Conservation (phyloP, 768 basidiomycete species). For the Kwoniella heveanensis region DNA sequence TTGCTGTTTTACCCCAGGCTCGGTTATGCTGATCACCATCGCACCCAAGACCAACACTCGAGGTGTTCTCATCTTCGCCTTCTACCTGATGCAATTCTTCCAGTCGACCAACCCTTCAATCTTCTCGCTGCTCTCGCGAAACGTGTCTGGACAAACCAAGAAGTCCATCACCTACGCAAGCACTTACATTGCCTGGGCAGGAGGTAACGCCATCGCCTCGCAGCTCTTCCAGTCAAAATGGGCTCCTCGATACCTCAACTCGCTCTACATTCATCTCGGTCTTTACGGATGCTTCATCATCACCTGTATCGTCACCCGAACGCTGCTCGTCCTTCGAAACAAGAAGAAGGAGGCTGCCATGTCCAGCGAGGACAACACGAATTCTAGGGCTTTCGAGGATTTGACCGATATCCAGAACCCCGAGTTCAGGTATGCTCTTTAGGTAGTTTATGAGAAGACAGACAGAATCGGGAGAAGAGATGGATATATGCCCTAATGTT, state of each 20-base stretch:
- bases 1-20: constrained; percentile 51
- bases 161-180: constrained; percentile 61
- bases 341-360: constrained; percentile 18
- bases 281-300: constrained; percentile 18
- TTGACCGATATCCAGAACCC: constrained; percentile 39
- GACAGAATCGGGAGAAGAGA: no score
- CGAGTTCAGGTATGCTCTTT: constrained; percentile 33
- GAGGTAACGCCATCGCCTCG: constrained; percentile 60
- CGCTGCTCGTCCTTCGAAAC: constrained; percentile 17
- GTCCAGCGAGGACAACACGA: constrained; percentile 3
- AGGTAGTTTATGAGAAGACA: no score
- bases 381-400: constrained; percentile 29
- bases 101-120: constrained; percentile 56
- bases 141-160: constrained; percentile 62
- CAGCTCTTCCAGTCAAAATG: constrained; percentile 62
- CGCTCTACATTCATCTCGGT: constrained; percentile 14
- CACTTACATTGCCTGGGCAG: constrained; percentile 62
- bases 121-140: constrained; percentile 61
- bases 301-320: constrained; percentile 12
- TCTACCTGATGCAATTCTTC: constrained; percentile 57
- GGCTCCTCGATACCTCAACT: constrained; percentile 59
- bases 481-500: no score
- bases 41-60: constrained; percentile 57
- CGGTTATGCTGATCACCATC: constrained; percentile 61
- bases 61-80: constrained; percentile 61